phyloP scores from a whole-genome alignment of 2,329 filamentous ascomycete genomes.

The Sporothrix euskadiensis region DNA sequence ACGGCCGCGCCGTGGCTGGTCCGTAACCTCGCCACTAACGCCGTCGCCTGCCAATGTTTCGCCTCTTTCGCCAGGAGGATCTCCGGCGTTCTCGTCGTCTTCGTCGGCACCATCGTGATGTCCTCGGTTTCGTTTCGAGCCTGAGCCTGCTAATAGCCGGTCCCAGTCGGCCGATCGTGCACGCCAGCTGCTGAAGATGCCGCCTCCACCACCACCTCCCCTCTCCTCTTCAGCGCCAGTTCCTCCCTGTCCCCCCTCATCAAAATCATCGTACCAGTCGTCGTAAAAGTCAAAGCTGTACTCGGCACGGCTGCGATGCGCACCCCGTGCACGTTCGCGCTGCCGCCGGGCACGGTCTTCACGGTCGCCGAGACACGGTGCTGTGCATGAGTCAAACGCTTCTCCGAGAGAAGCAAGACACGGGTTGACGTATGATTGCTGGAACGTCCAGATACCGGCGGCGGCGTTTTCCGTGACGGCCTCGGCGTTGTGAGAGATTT shows the following conservation, averaged over 20 bases:
- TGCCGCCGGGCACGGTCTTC: slow-evolving; percentile 72
- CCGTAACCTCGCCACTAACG: slow-evolving; percentile 46
- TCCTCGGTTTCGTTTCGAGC: slow-evolving; percentile 45
- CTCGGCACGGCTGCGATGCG: slow-evolving; percentile 64
- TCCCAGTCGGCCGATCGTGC: slow-evolving; percentile 75
- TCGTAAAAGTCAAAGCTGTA: slow-evolving; percentile 96
- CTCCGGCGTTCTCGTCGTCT: slow-evolving; percentile 36
- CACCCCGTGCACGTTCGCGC: slow-evolving; percentile 60
- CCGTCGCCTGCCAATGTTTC: slow-evolving; percentile 31
- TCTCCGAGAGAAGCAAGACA: slow-evolving; percentile 69
- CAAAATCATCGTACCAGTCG: slow-evolving; percentile 76
- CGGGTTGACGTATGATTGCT: slow-evolving; percentile 80
- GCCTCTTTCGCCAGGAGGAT: slow-evolving; percentile 34
- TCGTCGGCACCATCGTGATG: slow-evolving; percentile 39
- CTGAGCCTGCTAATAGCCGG: slow-evolving; percentile 71
- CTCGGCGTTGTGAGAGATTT: slow-evolving; percentile 80
- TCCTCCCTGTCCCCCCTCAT: no score
- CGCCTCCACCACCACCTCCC: slow-evolving; percentile 46
- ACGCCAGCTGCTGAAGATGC: slow-evolving; percentile 71
- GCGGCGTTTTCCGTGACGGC: slow-evolving; percentile 88
- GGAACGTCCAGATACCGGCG: slow-evolving; percentile 84
- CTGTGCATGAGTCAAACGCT: slow-evolving; percentile 71
- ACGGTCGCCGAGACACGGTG: slow-evolving; percentile 68
- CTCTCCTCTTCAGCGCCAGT: background rate
- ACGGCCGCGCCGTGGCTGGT: slow-evolving; percentile 70